phyloP scores from a whole-genome alignment of 306 rosid genomes.

The Cucumis sativus region Cucumber_9930_V3 NC_026661.2:18497501-18498000 shows the following conservation, averaged over 20 bases:
- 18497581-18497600: too few species aligned
- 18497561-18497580: too few species aligned
- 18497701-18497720: neutral
- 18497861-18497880: neutral
- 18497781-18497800: neutral
- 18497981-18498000: too few species aligned
- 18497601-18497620: too few species aligned
- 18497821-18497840: neutral
- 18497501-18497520: too few species aligned
- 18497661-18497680: too few species aligned
- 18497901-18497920: neutral
- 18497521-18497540: too few species aligned
- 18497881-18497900: neutral
- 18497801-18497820: neutral
- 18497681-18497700: neutral
- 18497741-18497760: neutral
- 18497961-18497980: too few species aligned
- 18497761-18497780: neutral
- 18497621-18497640: too few species aligned
- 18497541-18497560: too few species aligned
- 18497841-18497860: neutral
- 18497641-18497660: too few species aligned
- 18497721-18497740: neutral
- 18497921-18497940: neutral
- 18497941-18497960: neutral